These are phyloP conservation scores for Didymella keratinophila DNA, from an alignment of 2,329 filamentous ascomycete genomes.

Conservation along the genomic window DNA sequence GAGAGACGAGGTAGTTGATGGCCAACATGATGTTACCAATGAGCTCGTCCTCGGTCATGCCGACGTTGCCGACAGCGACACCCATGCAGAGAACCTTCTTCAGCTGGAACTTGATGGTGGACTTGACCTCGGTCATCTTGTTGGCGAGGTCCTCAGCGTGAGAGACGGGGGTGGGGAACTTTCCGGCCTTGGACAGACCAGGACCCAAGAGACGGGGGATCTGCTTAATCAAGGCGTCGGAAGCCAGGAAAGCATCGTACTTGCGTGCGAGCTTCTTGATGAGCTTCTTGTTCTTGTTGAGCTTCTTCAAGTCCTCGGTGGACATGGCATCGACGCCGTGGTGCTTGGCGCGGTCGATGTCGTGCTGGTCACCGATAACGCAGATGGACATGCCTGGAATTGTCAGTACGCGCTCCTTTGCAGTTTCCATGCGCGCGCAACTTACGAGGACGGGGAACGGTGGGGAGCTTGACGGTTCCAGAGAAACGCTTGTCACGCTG, in stretches of 20 bases:
- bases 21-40: constrained; percentile 99
- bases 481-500: constrained; percentile 99
- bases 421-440: constrained; percentile 1
- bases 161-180: constrained; percentile 98
- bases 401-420: constrained; percentile 17
- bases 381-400: constrained; percentile 53
- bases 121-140: constrained; percentile 99
- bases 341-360: constrained; percentile 99
- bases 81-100: constrained; percentile 99
- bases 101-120: constrained; percentile 99
- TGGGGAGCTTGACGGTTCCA: constrained; percentile 94
- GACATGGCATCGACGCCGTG: constrained; percentile 98
- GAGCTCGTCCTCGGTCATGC: constrained; percentile 94
- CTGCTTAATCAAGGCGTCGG: constrained; percentile 98
- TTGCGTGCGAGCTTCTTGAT: constrained; percentile 99
- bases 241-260: constrained; percentile 99
- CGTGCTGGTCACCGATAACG: constrained; percentile 92
- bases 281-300: constrained; percentile 99
- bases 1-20: constrained; percentile 99
- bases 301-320: constrained; percentile 98
- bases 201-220: constrained; percentile 98
- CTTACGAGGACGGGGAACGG: constrained; percentile 75
- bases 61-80: constrained; percentile 98
- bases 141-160: constrained; percentile 90
- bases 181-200: constrained; percentile 74